Evolutionary conservation across 495 filamentous ascomycete genomes (phyloP).

Genomic region (Podospora pseudopauciseta): DNA sequence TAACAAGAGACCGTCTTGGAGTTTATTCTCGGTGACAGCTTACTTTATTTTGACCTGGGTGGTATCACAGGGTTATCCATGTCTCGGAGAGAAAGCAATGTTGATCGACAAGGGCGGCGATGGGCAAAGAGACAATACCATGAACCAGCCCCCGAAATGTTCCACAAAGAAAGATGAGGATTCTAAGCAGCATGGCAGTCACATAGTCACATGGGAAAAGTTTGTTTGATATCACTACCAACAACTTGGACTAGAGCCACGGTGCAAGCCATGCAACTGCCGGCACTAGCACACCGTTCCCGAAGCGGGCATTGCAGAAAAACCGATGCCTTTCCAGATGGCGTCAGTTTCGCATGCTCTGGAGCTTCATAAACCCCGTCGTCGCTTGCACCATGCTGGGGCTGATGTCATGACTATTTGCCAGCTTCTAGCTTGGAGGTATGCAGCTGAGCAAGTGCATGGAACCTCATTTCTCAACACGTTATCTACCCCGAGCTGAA

Average conservation of each 20-base stretch:
- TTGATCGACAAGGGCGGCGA: neutral
- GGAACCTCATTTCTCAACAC: neutral
- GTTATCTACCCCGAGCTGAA: neutral
- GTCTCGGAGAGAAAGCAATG: neutral
- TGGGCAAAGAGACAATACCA: neutral
- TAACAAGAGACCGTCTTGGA: neutral
- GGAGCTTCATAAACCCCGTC: neutral
- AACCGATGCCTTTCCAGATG: neutral
- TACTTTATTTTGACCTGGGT: neutral
- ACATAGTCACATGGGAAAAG: neutral
- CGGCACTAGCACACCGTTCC: neutral
- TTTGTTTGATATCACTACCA: neutral
- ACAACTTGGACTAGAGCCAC: neutral
- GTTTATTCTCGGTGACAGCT: neutral
- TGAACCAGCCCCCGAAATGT: neutral
- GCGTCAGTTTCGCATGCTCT: neutral
- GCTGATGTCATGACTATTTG: neutral
- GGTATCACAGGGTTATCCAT: neutral
- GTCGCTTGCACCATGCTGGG: neutral
- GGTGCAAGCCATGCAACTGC: neutral
- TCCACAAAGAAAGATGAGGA: neutral
- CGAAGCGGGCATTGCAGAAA: neutral
- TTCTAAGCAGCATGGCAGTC: neutral
- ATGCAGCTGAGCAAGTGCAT: neutral
- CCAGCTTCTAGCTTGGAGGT: neutral